Percentiles rank a stretch among this genome's conserved stretches.
Conservation (phyloP, 768 basidiomycete species). For the Pulveroboletus sp. region DNA sequence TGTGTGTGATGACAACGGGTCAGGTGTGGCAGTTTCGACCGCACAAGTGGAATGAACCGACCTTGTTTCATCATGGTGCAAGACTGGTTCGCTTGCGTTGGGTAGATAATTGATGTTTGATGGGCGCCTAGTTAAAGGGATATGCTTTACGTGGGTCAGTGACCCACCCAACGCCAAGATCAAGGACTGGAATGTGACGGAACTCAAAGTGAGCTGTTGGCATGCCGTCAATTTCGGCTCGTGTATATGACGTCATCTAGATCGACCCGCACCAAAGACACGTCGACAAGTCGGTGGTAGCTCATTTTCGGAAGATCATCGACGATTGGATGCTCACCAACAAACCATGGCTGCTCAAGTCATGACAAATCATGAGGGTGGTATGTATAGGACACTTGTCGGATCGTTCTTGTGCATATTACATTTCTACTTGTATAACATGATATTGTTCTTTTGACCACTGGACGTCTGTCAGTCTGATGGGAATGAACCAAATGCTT, state of each 20-base stretch:
- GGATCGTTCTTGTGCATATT: no score
- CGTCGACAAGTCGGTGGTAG: constrained; percentile 91
- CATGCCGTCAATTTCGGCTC: neutral
- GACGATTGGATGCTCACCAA: constrained; percentile 82
- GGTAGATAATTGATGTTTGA: neutral
- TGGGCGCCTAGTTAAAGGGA: constrained; percentile 73
- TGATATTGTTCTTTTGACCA: no score
- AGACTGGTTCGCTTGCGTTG: constrained; percentile 8
- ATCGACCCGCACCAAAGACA: constrained; percentile 90
- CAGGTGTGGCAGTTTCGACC: constrained; percentile 98
- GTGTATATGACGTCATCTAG: constrained; percentile 37
- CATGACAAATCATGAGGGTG: constrained; percentile 19
- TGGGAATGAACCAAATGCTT: constrained; percentile 45
- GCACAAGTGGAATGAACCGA: constrained; percentile 96
- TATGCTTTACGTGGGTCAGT: constrained; percentile 93
- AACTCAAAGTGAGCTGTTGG: constrained; percentile 66
- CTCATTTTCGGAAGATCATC: constrained; percentile 92
- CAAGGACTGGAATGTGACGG: constrained; percentile 96
- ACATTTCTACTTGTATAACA: no score
- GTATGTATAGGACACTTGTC: neutral
- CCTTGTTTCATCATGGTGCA: constrained; percentile 92
- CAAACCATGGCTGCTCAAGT: constrained; percentile 71
- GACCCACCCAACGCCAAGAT: constrained; percentile 87
- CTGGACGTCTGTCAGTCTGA: constrained; percentile 43
- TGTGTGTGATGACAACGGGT: constrained; percentile 97